Conservation (phyloP, 1,284 basidiomycete species). For the Polyporus tsugae region DNA sequence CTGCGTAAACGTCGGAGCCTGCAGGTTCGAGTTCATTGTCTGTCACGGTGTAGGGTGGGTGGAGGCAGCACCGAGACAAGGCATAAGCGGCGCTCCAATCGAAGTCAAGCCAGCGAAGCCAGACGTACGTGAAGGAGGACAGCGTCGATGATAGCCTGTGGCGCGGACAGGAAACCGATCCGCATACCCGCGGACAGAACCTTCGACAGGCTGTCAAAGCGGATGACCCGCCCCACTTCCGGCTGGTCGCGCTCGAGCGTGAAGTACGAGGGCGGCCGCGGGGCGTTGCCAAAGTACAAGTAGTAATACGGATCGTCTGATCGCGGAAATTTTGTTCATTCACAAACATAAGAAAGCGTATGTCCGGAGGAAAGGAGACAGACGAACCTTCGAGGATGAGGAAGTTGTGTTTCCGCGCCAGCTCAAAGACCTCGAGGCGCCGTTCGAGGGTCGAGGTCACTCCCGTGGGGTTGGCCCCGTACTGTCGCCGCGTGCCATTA, state of each 20-base stretch:
- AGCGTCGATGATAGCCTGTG: constrained; percentile 73
- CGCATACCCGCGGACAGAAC: constrained; percentile 84
- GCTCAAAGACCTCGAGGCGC: constrained; percentile 78
- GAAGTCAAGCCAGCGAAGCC: neutral
- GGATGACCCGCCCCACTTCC: constrained; percentile 79
- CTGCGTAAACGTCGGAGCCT: constrained; percentile 83
- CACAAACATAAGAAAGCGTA: neutral
- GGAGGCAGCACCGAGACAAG: neutral
- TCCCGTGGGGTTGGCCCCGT: constrained; percentile 87
- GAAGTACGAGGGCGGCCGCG: constrained; percentile 81
- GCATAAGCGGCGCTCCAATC: neutral
- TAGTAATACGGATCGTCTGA: constrained; percentile 85
- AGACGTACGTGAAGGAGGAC: constrained; percentile 76
- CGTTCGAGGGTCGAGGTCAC: constrained; percentile 79
- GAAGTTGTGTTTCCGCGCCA: constrained; percentile 81
- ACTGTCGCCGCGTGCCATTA: constrained; percentile 50
- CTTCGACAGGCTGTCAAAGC: constrained; percentile 92
- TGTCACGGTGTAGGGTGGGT: constrained; percentile 7
- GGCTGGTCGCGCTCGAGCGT: constrained; percentile 69
- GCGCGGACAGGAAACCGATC: constrained; percentile 87
- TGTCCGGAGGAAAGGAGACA: too few species aligned
- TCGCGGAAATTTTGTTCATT: neutral
- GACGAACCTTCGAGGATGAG: constrained; percentile 83
- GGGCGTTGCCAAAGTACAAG: constrained; percentile 72
- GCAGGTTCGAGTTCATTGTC: constrained; percentile 65